Percentiles rank a stretch among this genome's conserved stretches.
phyloP scores from a whole-genome alignment of 2,329 filamentous ascomycete genomes.

The Monosporascus sp. region DNA sequence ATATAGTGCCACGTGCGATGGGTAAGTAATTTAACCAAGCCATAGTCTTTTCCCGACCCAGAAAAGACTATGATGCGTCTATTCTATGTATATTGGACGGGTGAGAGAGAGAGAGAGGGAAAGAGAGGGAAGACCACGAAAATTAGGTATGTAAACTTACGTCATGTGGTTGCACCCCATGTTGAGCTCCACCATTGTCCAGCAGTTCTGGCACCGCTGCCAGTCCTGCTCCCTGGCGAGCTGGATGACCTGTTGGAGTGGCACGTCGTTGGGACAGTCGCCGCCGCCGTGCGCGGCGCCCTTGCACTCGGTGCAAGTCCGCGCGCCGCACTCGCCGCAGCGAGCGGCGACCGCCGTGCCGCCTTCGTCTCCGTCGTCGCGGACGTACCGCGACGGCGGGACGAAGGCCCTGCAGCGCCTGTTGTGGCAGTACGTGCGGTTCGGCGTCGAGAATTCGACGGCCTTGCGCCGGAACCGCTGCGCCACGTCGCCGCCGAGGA shows the following conservation, averaged over 20 bases:
- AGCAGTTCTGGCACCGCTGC: slow-evolving; percentile 45
- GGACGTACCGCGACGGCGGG: slow-evolving; percentile 21
- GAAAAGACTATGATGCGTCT: too few species aligned
- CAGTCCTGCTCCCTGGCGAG: slow-evolving; percentile 40
- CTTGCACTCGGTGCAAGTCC: slow-evolving; percentile 51
- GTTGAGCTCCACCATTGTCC: slow-evolving; percentile 40
- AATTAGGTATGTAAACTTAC: slow-evolving; percentile 32
- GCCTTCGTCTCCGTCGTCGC: slow-evolving; percentile 23
- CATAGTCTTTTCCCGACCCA: background rate
- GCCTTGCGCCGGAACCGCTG: slow-evolving; percentile 37
- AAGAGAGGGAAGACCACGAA: background rate
- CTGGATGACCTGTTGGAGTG: slow-evolving; percentile 32
- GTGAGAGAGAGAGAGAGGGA: background rate
- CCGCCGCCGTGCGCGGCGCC: slow-evolving; percentile 33
- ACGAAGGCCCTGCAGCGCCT: slow-evolving; percentile 43
- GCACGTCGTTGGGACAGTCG: slow-evolving; percentile 42
- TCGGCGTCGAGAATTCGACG: slow-evolving; percentile 40
- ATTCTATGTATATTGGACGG: too few species aligned
- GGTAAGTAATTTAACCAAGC: background rate
- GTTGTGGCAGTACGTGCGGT: slow-evolving; percentile 47
- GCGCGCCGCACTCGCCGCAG: slow-evolving; percentile 35
- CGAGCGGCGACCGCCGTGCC: background rate
- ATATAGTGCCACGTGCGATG: slow-evolving; percentile 4
- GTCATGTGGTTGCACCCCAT: slow-evolving; percentile 53
- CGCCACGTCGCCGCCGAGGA: slow-evolving; percentile 32